Conservation (phyloP, 495 filamentous ascomycete species). For the Baudoinia panamericana region DNA sequence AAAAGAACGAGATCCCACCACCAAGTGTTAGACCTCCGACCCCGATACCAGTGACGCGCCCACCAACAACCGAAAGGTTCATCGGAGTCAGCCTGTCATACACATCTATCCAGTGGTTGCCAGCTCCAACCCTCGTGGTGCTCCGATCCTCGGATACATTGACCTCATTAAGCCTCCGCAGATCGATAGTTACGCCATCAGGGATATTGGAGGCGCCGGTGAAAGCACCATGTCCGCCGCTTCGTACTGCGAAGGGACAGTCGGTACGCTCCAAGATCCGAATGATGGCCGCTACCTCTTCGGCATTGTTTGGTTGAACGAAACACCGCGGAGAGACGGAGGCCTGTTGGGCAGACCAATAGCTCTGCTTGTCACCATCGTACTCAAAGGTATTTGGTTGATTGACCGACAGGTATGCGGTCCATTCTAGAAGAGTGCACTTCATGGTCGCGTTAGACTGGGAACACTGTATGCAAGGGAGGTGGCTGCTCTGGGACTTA, state of each 20-base stretch:
- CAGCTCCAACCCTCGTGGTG: slow-evolving; percentile 16
- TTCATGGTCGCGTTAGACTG: too few species aligned
- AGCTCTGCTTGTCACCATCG: too few species aligned
- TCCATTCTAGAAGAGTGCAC: too few species aligned
- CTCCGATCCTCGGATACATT: slow-evolving; percentile 31
- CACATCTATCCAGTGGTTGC: slow-evolving; percentile 21
- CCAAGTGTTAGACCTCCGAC: slow-evolving; percentile 24
- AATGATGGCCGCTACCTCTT: too few species aligned
- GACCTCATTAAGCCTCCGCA: slow-evolving; percentile 34
- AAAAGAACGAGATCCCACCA: slow-evolving; percentile 19
- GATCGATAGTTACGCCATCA: slow-evolving; percentile 42
- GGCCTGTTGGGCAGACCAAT: too few species aligned
- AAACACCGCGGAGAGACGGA: too few species aligned
- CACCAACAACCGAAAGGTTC: slow-evolving; percentile 19
- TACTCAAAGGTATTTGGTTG: too few species aligned
- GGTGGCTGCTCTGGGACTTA: too few species aligned
- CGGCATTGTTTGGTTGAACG: too few species aligned
- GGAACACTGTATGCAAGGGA: too few species aligned
- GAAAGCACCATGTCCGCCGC: slow-evolving; percentile 33
- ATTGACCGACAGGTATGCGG: too few species aligned
- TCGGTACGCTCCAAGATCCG: too few species aligned
- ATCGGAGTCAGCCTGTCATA: slow-evolving; percentile 17
- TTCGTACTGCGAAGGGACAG: slow-evolving; percentile 9
- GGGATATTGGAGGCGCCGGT: slow-evolving; percentile 41
- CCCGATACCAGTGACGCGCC: slow-evolving; percentile 20